Base-by-base conservation (phyloP, 805 yeast species). In the Metschnikowia henanensis region DNA sequence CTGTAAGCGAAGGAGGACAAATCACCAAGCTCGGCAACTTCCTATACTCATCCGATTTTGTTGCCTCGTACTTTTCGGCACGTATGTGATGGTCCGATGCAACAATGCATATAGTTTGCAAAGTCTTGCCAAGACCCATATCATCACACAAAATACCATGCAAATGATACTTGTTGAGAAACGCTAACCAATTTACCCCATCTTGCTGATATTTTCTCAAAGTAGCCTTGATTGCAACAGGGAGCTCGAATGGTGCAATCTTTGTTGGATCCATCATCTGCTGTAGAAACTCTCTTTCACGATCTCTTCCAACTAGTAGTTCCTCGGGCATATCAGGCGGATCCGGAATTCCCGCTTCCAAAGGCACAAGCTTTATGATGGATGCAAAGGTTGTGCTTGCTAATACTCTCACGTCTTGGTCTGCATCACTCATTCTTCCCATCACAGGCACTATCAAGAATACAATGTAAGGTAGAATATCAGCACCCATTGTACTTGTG, bases 141-240 rank as follows among this genome's bases (percentile, higher is more conserved):
- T 94, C 99, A 63, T 94, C 99, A 80, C 99, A 94, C 37, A 94
- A 72, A 58, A 94, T 92, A 41, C 99, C 99, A 68, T 94, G 99
- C 41, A 94, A 71, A 63, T 92, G 96, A 61, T 94, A 94, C 58
- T 87, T 87, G 68, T 94, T 94, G 58, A 94, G 75, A 60, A 94
- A 94, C 7, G 96, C 96, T 41, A 94, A 73, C 99, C 99, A 94
- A 62, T 92, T 94, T 30, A 94, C 95, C 65, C 99, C 99, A 48
- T 94, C 98, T 62, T 94, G 98, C 68, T 94, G 99, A 61, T 94
- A 94, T 50, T 87, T 86, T 61, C 99, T 80, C 50, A 94, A 74
- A 1, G 95, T 88, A 0, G 99, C 99, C 50, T 88, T 87, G 48
- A 94, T 89, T 2, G 91, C 80, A 31, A 94, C 94, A 0, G 99